Base-by-base conservation (phyloP, 192 early-diverging fungal genomes). In the Coemansia sp. region DNA sequence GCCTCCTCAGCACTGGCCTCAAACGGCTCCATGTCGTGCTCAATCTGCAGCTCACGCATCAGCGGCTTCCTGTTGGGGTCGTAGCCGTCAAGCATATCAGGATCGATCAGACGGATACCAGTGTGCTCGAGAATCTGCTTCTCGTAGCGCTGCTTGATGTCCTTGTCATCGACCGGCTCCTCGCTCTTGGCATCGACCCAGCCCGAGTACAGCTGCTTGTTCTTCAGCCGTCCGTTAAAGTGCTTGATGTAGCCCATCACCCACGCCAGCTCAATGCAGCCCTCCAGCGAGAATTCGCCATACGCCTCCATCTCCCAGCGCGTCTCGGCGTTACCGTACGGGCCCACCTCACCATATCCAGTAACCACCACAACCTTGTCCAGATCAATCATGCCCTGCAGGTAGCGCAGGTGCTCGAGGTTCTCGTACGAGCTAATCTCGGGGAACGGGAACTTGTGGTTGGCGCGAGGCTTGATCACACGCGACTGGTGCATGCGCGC, bases 191-290 rank as follows among this genome's bases (percentile, higher is more conserved):
- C 88, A 75, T 97, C 94, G 38, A 97, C 85, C 94, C 94, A 97
- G 45, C 94, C 94, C 78, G 89, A 85, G 85, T 94, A 95, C 56
- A 85, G 35, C 35, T 60, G 54, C 69, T 88, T 87, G 32, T 62
- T 58, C 78, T 93, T 91, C 59, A 95, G 84, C 24, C 85, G 84
- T 49, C 93, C 93, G 60, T 89, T 89, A 78, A 90, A 87, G 76
- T 92, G 93, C 74, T 90, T 93, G 82, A 97, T 92, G 59, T 88
- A 88, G 59, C 93, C 93, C 94, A 97, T 95, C 74, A 95, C 90
- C 93, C 94, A 94, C 9, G 94, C 93, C 87, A 97, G 88, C 82
- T 97, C 94, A 66, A 97, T 94, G 73, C 92, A 94, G 39, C 94
- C 71, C 49, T 73, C 71, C 16, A 66, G 54, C 39, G 71, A 73